Conservation (phyloP, 179 eudicot genomes). For the Silene noctiflora region DNA sequence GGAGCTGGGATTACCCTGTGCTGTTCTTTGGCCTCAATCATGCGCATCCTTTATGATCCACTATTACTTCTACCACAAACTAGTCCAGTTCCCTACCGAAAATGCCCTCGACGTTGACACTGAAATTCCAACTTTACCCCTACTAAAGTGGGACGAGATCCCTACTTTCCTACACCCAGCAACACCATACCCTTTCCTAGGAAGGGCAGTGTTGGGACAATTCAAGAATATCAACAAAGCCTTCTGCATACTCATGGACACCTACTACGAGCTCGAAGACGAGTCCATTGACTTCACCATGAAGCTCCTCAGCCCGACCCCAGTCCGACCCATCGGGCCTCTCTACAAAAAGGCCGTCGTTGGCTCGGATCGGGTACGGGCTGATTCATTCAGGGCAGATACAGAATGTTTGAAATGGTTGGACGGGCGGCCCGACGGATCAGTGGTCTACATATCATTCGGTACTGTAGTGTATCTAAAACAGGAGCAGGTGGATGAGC, state of each 20-base stretch:
- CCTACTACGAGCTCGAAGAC: constrained; percentile 61
- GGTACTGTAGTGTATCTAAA: constrained; percentile 62
- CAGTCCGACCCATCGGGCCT: constrained; percentile 68
- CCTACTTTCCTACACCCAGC: constrained; percentile 72
- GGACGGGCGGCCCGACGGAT: constrained; percentile 42
- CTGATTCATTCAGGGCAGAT: constrained; percentile 53
- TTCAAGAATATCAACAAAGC: constrained; percentile 55
- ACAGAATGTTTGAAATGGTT: constrained; percentile 52
- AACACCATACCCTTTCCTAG: constrained; percentile 52
- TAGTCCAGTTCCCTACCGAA: constrained; percentile 45
- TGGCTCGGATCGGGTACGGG: constrained; percentile 34
- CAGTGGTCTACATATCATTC: constrained; percentile 70
- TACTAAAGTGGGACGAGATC: constrained; percentile 64
- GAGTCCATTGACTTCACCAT: constrained; percentile 49
- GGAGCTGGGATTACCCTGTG: constrained; percentile 47
- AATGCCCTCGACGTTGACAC: constrained; percentile 44
- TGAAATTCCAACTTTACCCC: constrained; percentile 56
- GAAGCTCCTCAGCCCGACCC: constrained; percentile 22
- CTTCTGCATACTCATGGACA: constrained; percentile 60
- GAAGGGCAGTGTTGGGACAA: constrained; percentile 62
- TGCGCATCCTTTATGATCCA: constrained; percentile 61
- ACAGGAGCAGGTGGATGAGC: constrained; percentile 65
- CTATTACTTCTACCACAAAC: constrained; percentile 26
- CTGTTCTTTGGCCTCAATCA: constrained; percentile 84
- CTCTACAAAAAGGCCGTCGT: constrained; percentile 35